phyloP scores from a whole-genome alignment of 441 rosid genomes.

The Omphalea diandra region DNA sequence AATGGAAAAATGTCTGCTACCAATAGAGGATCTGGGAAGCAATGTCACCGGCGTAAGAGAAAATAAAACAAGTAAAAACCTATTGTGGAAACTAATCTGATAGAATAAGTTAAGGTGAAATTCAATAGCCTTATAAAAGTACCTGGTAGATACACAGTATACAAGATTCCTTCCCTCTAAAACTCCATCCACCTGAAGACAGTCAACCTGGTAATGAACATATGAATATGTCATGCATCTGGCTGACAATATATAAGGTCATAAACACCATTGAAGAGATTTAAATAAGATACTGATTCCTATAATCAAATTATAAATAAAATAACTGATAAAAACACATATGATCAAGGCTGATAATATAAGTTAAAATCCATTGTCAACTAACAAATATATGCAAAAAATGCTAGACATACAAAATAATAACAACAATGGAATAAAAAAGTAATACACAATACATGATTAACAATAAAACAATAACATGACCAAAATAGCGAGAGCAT shows the following conservation, averaged over 20 bases:
- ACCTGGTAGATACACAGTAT: slow-evolving; percentile 99
- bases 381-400: background rate
- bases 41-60: slow-evolving; percentile 7
- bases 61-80: slow-evolving; percentile 20
- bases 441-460: background rate
- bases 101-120: slow-evolving; percentile 12
- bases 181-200: slow-evolving; percentile 98
- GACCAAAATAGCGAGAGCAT: background rate
- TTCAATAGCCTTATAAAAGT: slow-evolving; percentile 21
- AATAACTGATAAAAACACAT: background rate
- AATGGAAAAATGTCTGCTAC: background rate
- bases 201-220: slow-evolving; percentile 68
- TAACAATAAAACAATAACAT: background rate
- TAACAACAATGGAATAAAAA: background rate
- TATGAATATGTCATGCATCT: slow-evolving; percentile 7
- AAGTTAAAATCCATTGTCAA: background rate
- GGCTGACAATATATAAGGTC: slow-evolving; percentile 4
- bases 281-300: background rate
- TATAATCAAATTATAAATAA: background rate
- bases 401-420: background rate
- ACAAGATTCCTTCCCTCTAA: slow-evolving; percentile 88
- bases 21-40: slow-evolving; percentile 10
- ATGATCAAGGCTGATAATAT: background rate
- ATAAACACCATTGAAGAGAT: slow-evolving; percentile 3
- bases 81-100: slow-evolving; percentile 11